Conservation (phyloP, 331 rosid genomes). For the Malus hybrid region DNA sequence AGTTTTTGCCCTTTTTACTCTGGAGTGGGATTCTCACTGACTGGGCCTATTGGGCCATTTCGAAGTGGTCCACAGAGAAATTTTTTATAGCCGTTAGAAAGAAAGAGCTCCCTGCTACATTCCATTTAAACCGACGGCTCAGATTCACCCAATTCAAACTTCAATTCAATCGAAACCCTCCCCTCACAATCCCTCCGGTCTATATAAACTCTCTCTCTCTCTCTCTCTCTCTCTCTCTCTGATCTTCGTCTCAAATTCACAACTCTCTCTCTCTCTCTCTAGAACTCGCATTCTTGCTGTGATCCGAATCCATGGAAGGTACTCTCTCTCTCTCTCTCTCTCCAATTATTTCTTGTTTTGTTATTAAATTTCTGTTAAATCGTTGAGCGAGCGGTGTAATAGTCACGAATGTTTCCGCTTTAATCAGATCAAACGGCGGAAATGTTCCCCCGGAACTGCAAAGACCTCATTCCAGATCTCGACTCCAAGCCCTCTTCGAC, state of each 20-base stretch:
- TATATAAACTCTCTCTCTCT: conserved; percentile 16
- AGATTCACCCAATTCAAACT: conserved; percentile 36
- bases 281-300: conserved; percentile 2
- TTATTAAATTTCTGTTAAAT: not conserved
- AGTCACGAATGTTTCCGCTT: not conserved
- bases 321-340: not conserved
- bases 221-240: conserved; percentile 22
- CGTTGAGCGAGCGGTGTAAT: not conserved
- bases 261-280: conserved; percentile 23
- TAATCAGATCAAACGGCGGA: conserved; percentile 39
- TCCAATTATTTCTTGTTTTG: not conserved
- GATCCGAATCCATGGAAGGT: conserved; percentile 46
- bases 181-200: not conserved
- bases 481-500: conserved; percentile 22
- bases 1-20: too few relatives aligned
- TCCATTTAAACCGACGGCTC: conserved; percentile 18
- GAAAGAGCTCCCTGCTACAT: not conserved
- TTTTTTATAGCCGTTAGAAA: conserved; percentile 45
- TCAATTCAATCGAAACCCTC: conserved; percentile 19
- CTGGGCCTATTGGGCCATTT: not conserved
- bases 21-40: not conserved
- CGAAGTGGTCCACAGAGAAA: not conserved
- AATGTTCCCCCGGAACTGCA: conserved; percentile 12
- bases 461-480: conserved; percentile 13
- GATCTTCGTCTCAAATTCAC: conserved; percentile 10